Evolutionary conservation across 2,329 filamentous ascomycete species (phyloP), one percentile per base, ranked within the genome.

Genomic region (Aspergillus sp.): DNA sequence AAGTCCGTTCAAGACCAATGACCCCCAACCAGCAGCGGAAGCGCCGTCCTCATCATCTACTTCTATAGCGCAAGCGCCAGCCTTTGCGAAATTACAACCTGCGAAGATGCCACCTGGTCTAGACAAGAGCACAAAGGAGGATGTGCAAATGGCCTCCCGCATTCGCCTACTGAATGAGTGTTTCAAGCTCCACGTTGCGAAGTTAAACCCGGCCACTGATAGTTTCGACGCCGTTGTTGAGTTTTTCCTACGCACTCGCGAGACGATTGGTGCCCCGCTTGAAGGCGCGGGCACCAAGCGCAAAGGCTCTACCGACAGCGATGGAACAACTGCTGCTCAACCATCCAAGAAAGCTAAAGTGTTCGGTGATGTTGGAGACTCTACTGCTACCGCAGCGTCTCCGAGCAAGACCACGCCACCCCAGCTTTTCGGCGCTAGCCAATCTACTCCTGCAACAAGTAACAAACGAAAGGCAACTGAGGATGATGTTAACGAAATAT

Each of bases 201-300:
- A 62, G 4, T 58, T 71, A 22, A 66, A 77, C 56, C 70, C 74
- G 5, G 60, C 65, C 15, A 67, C 51, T 2, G 61, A 74, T 46
- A 67, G 70, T 45, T 73, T 78, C 49, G 74, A 77, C 54, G 59
- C 64, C 15, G 37, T 75, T 34, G 64, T 79, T 27, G 61, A 71
- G 5, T 72, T 72, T 52, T 79, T 78, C 58, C 62, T 75, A 51
- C 69, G 69, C 45, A 66, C 73, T 51, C 74, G 76, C 45, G 70
- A 73, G 17, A 68, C 69, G 2, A 68, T 78, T 47, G 74, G 73
- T 30, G 65, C 65, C 15, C 73, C 75, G 4, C 55, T 75, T 49
- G 71, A 66, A 5, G 54, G 42, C 1, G 57, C 59, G 20, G 62
- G 61, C 40, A 40, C 56, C 17, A 71, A 74, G 59, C 69, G 71